Base-by-base conservation (phyloP, 805 yeast genomes). In the Jamesozyma hellenica region DNA sequence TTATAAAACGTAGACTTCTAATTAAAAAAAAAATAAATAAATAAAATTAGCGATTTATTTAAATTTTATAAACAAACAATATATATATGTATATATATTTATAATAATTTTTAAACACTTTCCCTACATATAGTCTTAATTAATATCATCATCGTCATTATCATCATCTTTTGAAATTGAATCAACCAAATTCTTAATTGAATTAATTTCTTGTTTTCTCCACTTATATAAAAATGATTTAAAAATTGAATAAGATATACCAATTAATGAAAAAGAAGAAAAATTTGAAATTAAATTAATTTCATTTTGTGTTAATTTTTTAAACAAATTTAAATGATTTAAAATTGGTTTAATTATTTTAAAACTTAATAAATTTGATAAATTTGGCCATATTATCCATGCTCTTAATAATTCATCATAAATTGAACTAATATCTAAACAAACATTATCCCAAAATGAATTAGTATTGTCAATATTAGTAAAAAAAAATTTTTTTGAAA, bases 221-320 rank as follows among this genome's bases (percentile, higher is more conserved):
- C 13, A 13, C 13, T 21, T 38, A 4, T 18, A 31, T 27, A 40
- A 27, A 12, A 25, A 43, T 7, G 41, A 32, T 21, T 51, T 46
- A 8, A 46, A 28, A 4, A 45, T 16, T 15, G 47, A 49, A 15
- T 49, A 46, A 9, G 42, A 40, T 1, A 54, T 14, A 9, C 52
- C 54, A 2, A 47, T 39, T 2, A 46, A 11, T 9, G 52, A 54
- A 34, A 52, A 52, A n/a, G 61, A 57, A 2, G 49, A 13, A 26
- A 58, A 42, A 35, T 47, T 55, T 29, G 47, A 53, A n/a, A 46
- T 35, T 55, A 53, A 49, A 15, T 35, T 43, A 14, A 44, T 36
- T 28, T 54, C 55, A 36, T 53, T 44, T 3, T 53, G 52, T 2
- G 56, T 42, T 4, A 15, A 17, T 12, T 25, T 12, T 9, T 14